Base-by-base conservation (phyloP, 306 rosid species). In the Oemleria cerasiformis region DNA sequence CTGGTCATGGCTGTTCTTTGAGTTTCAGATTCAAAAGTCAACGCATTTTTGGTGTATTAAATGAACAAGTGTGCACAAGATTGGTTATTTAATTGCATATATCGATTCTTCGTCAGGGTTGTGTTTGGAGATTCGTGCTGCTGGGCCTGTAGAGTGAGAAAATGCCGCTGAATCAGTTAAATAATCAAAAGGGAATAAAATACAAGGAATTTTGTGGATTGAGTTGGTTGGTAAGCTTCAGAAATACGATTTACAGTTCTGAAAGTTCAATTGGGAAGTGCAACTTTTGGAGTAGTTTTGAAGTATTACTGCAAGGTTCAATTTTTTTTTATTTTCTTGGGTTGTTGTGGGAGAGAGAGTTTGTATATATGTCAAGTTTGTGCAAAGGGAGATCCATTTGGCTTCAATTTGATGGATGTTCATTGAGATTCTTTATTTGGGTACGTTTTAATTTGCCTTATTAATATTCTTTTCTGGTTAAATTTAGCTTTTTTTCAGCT, bases 161-260 rank as follows among this genome's bases (percentile, higher is more conserved):
- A 66, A 57, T 66, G 42, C 38, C 43, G 23, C 54, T 42, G 5
- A 5, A 23, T 55, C 4, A 3, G 16, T 70, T 55, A 48, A 70
- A 7, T 42, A 42, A 42, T 25, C n/a, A 25, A 10, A 25, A 42
- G 20, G 1, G 20, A 7, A 40, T 16, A 38, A 39, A 25, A 30
- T 17, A 45, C 42, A n/a, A 57, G 40, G 25, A 67, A 7, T 45
- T 30, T 12, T 2, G 45, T 60, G 49, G 71, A 80, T 49, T 58
- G 6, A 20, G 39, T 13, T 5, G 68, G 16, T 34, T 14, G 9
- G 48, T 61, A 75, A 70, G 38, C 88, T 81, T 84, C 65, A 58
- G 39, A 43, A 39, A 17, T 65, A 85, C 51, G 79, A 62, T 76
- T 47, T 63, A 78, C 84, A 78, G 80, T 80, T 76, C 73, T 70